Base-by-base conservation (phyloP, 2,329 filamentous ascomycete genomes). In the Penicillium brevicompactum region DNA sequence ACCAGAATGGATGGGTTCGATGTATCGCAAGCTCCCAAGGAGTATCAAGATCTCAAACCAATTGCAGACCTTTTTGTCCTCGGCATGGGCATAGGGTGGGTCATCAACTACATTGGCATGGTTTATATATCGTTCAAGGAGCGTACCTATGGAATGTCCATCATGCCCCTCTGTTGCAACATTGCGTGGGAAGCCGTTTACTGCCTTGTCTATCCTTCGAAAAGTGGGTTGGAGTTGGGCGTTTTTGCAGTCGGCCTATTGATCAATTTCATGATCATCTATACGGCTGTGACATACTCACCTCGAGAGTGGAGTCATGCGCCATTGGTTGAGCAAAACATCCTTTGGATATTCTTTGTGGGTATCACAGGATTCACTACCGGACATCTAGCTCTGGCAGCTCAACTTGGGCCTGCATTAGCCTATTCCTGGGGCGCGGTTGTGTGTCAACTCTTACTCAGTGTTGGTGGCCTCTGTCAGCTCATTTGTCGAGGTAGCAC, bases 141-240 rank as follows among this genome's bases (percentile, higher is more conserved):
- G 11, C 27, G 40, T 14, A 61, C 61, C 21, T 63, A 62, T 37
- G 51, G 53, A 30, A 52, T 63, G 55, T 50, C 56, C 11, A 59
- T 62, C 7, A 54, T 60, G 40, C 46, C 61, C 4, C 45, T 62
- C 8, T 58, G 59, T 46, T 51, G 50, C 44, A 62, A 63, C 22
- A 45, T 65, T 22, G 57, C 59, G 8, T 65, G 57, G 61, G 61
- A 65, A 18, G n/a, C 57, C 3, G 46, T 61, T 5, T 64, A 61
- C 27, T 38, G 37, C n/a, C 13, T 59, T 5, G 40, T 63, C 10
- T 62, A 63, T 50, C 58, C 57, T 4, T 55, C 59, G 37, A 55
- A 51, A 22, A 51, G 49, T n/a, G 2, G 32, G 14, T 9, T 43
- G 13, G 58, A 63, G 34, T 38, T 43, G n/a, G 21, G 18, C 3